Evolutionary conservation across 306 rosid genomes (phyloP).

Genomic region (Abrus precatorius): DNA sequence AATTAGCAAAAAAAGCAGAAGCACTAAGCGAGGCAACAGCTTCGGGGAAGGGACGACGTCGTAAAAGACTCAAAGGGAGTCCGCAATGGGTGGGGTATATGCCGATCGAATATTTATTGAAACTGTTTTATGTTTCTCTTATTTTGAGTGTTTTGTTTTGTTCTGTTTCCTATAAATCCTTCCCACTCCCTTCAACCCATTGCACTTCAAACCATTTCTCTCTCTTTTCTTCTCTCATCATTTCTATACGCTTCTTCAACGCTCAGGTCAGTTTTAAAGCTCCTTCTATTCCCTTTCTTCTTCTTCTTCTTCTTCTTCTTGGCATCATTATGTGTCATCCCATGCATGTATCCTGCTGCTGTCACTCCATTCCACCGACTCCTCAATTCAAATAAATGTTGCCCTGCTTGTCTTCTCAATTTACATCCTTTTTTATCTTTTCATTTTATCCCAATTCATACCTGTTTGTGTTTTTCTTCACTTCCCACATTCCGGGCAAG

Average conservation of each 20-base stretch:
- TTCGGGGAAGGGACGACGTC: slow-evolving; percentile 33
- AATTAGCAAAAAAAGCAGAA: background rate
- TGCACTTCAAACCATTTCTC: background rate
- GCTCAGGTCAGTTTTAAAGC: slow-evolving; percentile 28
- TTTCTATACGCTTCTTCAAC: background rate
- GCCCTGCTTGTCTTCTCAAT: background rate
- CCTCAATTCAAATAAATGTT: background rate
- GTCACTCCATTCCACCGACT: background rate
- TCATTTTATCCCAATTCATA: background rate
- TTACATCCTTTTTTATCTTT: background rate
- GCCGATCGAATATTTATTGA: slow-evolving; percentile 42
- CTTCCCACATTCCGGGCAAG: background rate
- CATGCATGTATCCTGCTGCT: slow-evolving; percentile 44
- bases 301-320: background rate
- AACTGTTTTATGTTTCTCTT: background rate
- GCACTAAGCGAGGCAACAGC: background rate
- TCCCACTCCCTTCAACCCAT: background rate
- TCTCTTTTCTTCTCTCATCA: background rate
- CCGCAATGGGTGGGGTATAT: slow-evolving; percentile 40
- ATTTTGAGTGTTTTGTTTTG: background rate
- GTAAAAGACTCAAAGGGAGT: slow-evolving; percentile 5
- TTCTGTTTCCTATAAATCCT: slow-evolving; percentile 41
- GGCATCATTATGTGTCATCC: background rate
- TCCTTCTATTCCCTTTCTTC: background rate
- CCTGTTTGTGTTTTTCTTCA: background rate